A percentile compares a stretch with the other conserved stretches of the same genome.
phyloP scores from a whole-genome alignment of 176 grass and related monocot genomes.

The Pharus latifolius region DNA sequence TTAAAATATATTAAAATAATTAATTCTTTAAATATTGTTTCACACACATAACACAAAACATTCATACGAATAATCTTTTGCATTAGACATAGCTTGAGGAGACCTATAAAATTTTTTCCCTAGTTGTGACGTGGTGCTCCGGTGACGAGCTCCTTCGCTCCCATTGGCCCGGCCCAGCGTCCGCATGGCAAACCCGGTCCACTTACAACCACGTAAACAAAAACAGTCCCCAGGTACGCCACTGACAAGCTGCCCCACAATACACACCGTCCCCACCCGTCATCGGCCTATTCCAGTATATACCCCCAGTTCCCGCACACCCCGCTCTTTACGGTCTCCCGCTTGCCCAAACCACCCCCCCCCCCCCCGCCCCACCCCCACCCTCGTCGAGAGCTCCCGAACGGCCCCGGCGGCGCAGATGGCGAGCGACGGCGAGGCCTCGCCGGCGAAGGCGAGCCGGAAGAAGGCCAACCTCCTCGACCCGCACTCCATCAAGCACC shows the following conservation, averaged over 20 bases:
- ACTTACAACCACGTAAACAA: background rate
- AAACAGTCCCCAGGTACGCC: background rate
- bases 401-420: slow-evolving; percentile 21
- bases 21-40: too few relatives aligned
- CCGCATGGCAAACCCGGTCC: background rate
- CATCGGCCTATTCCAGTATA: background rate
- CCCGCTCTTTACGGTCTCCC: background rate
- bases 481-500: slow-evolving; percentile 73
- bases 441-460: slow-evolving; percentile 24
- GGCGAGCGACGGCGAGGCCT: slow-evolving; percentile 12
- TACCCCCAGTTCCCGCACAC: background rate
- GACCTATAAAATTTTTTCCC: too few relatives aligned
- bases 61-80: too few relatives aligned
- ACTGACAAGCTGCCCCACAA: background rate
- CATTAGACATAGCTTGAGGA: too few relatives aligned
- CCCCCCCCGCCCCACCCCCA: background rate
- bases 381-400: background rate
- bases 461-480: slow-evolving; percentile 76
- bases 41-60: too few relatives aligned
- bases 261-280: background rate
- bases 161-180: slow-evolving; percentile 9
- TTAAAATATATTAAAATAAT: too few relatives aligned
- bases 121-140: slow-evolving; percentile 6
- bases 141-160: slow-evolving; percentile 14
- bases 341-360: background rate